phyloP scores from a whole-genome alignment of 2,329 filamentous ascomycete species.

The Trichoderma lentiforme region DNA sequence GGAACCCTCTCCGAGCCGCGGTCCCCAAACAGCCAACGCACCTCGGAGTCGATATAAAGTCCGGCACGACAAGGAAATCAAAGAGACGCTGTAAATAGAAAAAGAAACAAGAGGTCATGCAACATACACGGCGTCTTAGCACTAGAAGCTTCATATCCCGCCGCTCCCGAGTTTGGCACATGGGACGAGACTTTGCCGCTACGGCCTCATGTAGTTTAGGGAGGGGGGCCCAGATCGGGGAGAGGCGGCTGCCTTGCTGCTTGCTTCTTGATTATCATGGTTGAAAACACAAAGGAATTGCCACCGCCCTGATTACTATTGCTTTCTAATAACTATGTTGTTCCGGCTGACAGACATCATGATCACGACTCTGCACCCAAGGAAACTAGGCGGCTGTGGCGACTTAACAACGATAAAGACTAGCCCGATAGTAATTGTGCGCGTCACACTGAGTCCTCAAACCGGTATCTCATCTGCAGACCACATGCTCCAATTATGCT shows the following conservation, averaged over 20 bases:
- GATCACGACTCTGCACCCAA: neutral
- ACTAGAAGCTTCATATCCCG: neutral
- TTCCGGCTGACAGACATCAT: neutral
- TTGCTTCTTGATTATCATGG: neutral
- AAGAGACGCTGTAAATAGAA: too few relatives aligned
- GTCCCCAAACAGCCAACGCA: neutral
- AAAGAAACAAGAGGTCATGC: neutral
- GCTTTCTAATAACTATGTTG: neutral
- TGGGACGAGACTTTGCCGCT: neutral
- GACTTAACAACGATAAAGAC: neutral
- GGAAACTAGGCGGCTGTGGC: neutral
- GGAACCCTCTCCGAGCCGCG: neutral
- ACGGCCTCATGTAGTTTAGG: neutral
- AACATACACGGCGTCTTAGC: neutral
- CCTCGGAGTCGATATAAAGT: conserved; percentile 13
- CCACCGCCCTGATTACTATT: neutral
- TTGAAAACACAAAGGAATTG: neutral
- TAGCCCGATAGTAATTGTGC: neutral
- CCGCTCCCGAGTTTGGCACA: conserved; percentile 1
- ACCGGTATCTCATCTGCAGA: neutral
- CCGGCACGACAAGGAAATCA: neutral
- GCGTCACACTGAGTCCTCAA: neutral
- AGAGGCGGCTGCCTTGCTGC: neutral
- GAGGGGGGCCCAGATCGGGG: neutral
- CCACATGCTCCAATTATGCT: neutral